Evolutionary conservation across 2,329 filamentous ascomycete species (phyloP), one percentile per base, ranked within the genome.

Genomic region (Cladorrhinum sp.): DNA sequence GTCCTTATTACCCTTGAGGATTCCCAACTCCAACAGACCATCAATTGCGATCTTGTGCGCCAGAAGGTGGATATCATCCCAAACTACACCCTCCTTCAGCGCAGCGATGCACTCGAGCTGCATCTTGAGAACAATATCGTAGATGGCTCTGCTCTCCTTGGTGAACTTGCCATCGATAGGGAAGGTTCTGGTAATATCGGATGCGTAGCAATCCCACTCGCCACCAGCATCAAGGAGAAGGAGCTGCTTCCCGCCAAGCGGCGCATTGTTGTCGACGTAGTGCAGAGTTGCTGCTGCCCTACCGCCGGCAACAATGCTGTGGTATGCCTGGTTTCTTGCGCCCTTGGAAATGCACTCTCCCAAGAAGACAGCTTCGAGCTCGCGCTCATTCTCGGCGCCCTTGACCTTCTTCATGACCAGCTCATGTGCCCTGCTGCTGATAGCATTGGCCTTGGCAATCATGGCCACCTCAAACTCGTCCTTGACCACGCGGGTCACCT

Each of bases 51-150:
- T 83, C 66, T 84, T 83, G 76, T 96, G 92, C 0, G 93, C 93
- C 49, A 87, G 82, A 54, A 88, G 76, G 72, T 97, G 92, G 2
- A 96, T 83, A 55, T 91, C 87, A 55, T 96, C 90, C 89, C 92
- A 97, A 23, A 83, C 71, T 0, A 91, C 85, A 28, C 90, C 92
- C 16, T 85, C 86, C 70, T 88, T 89, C 66, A 96, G 83, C 67
- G 86, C 81, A 2, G 78, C 82, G 65, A 91, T 94, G 70, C 87
- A 91, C 64, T 90, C 86, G 30, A 85, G 81, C 75, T 97, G 93
- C 93, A 97, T 98, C 69, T 86, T 82, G 52, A 92, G 82, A 0
- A 97, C 94, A 42, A 96, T 86, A 65, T 89, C 83, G 77, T 96
- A 96, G 63, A 96, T 89, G 65, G 86, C 81, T 67, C 86, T 81